A percentile compares a stretch with the other conserved stretches of the same genome.
Evolutionary conservation across 768 basidiomycete species (phyloP).

Genomic region (Mrakia hoshinonis): DNA sequence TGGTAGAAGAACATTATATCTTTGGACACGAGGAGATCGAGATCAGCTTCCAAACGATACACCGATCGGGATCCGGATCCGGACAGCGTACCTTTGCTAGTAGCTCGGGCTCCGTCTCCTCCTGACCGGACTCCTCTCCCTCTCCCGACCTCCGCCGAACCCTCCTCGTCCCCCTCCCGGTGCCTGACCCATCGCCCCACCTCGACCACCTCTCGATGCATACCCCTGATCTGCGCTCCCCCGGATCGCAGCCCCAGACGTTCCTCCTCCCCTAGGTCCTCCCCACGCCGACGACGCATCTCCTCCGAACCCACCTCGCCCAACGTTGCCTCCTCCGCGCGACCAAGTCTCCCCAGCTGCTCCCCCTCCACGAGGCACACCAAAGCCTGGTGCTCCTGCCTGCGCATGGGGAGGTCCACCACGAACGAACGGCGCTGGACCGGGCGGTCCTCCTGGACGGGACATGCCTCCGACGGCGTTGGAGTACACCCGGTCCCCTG

Average conservation of each 20-base stretch:
- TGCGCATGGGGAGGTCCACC: background rate
- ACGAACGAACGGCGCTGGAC: background rate
- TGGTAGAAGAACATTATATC: too few species aligned
- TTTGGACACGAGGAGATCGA: too few species aligned
- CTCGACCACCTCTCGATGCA: too few species aligned
- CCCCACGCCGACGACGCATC: background rate
- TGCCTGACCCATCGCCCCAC: too few species aligned
- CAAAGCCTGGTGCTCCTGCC: background rate
- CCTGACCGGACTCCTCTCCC: background rate
- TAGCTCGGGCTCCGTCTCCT: conserved; percentile 11
- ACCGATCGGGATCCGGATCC: too few species aligned
- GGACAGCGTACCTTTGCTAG: background rate
- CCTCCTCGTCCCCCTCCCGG: background rate
- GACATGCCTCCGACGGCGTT: background rate
- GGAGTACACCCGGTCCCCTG: background rate
- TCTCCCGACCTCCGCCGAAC: background rate
- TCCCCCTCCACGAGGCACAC: background rate
- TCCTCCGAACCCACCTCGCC: background rate
- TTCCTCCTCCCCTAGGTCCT: background rate
- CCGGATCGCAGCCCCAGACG: too few species aligned
- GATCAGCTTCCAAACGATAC: too few species aligned
- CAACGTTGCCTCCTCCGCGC: background rate
- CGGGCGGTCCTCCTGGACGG: background rate
- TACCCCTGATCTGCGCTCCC: too few species aligned
- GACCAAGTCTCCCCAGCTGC: background rate